Evolutionary conservation across 495 filamentous ascomycete genomes (phyloP), one percentile per base, ranked within the genome.

Genomic region (Penicillium verhagenii): DNA sequence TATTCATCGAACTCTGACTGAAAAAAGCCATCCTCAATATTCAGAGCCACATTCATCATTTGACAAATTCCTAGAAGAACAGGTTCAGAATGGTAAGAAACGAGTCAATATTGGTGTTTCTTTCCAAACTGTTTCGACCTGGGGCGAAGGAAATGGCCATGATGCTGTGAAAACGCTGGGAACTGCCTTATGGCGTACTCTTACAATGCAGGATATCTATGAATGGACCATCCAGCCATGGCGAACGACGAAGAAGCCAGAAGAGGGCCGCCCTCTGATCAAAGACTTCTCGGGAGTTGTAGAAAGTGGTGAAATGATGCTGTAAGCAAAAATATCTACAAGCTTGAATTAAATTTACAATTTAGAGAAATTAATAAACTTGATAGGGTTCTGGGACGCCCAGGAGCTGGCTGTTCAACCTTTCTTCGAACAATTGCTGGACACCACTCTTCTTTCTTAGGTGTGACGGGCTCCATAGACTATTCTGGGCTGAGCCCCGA

Each of bases 371-470:
- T 45, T 26, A 14, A 45, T 8, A 26, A n/a, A 11, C 9, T 45
- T 45, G 38, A 5, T 21, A 40, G 38, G 16, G 92, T 97, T 10
- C 78, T 97, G 19, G 92, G 92, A 10, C 82, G 88, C 49, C 92
- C 92, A 0, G 92, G 92, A 1, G 86, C 85, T 9, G 91, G 91
- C 29, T 96, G 92, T 66, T 92, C 92, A 0, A 91, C 91, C 0
- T 93, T 96, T 59, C 74, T 96, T 18, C 95, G 94, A 67, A 81
- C 85, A 16, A 87, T 97, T 54, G 82, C 86, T 13, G 94, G 95
- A 57, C 87, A 91, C 61, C 79, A 89, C 3, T 82, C 79, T 57
- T 45, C 50, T 35, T 20, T 25, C 26, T 90, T 89, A 1, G 76
- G 75, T 6, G 77, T 96, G 13, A 78, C 84, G 16, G 92, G 91